Evolutionary conservation across 352 stramenopile species (phyloP), one percentile per base, ranked within the genome.

Genomic region (Blastocystis sp.): DNA sequence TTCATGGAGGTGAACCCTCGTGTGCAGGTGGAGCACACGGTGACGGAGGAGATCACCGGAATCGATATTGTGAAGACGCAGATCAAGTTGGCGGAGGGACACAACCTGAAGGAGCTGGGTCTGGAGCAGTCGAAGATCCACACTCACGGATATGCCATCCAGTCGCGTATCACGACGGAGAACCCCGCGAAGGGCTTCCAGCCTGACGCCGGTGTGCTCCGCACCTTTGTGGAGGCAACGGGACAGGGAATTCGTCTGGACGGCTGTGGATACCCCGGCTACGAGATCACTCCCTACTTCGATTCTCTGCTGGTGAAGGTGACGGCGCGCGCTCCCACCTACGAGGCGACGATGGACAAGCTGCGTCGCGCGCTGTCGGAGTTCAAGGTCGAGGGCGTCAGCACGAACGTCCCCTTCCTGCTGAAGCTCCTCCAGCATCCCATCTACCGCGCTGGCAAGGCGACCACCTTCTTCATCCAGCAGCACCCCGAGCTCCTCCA

Each of bases 1-100:
- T 98, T 99, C 88, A 97, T 98, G 79, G 96, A 99, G 91, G 94
- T 98, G 85, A 99, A 99, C 89, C 94, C 96, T 16, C 93, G 96
- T 67, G 92, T 99, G 63, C 96, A 99, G 89, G 94, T 96, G 2
- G 92, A 95, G 88, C 92, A 95, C 88, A 94, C 92, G 71, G 93
- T 96, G 88, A 95, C 92, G 36, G 92, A 96, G 81, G 89, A 95
- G 87, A 94, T 96, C 86, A 97, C 92, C 44, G 92, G 92, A 78
- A 92, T 97, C 61, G 94, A 99, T 87, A 90, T 98, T 51, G 95
- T 98, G 72, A 93, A 98, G 88, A 93, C 90, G 38, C 94, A 98
- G 91, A 96, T 99, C 67, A 89, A 91, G 46, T 93, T 98, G 87
- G 95, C 95, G 4, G 92, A 90, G 46, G 94, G 95, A 4, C 92